Conservation (phyloP, 2,329 filamentous ascomycete genomes). For the Onygenales sp. region DNA sequence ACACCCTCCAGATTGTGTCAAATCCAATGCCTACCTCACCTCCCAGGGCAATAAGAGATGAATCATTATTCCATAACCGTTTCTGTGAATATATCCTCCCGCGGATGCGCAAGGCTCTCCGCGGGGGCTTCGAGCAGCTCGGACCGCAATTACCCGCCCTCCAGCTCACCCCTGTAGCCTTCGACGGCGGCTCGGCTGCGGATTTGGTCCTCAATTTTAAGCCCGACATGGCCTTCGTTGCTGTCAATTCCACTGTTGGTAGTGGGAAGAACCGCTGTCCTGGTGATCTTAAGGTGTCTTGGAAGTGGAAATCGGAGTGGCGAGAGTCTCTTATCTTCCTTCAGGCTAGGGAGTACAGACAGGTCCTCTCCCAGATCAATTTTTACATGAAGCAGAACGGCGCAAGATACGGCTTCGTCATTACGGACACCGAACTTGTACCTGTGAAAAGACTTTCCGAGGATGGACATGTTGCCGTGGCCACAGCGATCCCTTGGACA, state of each 20-base stretch:
- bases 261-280: conserved; percentile 6
- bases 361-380: conserved; percentile 9
- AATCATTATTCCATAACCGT: conserved; percentile 6
- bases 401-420: conserved; percentile 9
- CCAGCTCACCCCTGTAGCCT: conserved; percentile 5
- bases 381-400: conserved; percentile 12
- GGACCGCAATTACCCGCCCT: conserved; percentile 1
- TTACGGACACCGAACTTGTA: conserved; percentile 11
- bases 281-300: conserved; percentile 12
- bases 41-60: conserved; percentile 6
- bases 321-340: neutral
- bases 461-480: neutral
- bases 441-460: neutral
- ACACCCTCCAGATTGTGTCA: conserved; percentile 6
- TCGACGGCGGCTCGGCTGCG: conserved; percentile 6
- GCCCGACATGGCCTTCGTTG: conserved; percentile 9
- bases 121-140: conserved; percentile 8
- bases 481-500: neutral
- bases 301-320: conserved; percentile 9
- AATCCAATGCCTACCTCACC: conserved; percentile 10
- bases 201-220: conserved; percentile 3
- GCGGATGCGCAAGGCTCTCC: conserved; percentile 7
- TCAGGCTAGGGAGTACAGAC: conserved; percentile 6
- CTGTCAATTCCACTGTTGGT: neutral
- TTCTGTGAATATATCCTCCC: conserved; percentile 4